phyloP scores from a whole-genome alignment of 129 eudicot genomes.

The Flaveria bidentis region DNA sequence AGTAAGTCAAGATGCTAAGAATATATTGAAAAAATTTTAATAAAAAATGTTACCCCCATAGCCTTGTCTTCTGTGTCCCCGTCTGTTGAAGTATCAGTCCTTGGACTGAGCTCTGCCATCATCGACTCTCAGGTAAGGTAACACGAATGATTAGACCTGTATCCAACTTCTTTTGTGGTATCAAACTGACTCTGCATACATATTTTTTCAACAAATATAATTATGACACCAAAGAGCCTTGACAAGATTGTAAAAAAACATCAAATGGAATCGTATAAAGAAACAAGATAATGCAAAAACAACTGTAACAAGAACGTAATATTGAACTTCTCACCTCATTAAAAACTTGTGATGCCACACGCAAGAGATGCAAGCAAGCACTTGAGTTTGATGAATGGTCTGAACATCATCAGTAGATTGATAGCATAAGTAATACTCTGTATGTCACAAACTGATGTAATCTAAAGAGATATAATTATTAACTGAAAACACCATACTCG shows the following conservation, averaged over 20 bases:
- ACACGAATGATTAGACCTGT: conserved; percentile 10
- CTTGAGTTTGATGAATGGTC: conserved; percentile 31
- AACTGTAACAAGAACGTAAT: not conserved
- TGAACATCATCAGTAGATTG: conserved; percentile 10
- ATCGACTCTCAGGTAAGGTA: conserved; percentile 36
- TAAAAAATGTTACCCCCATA: conserved; percentile 32
- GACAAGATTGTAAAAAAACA: too few species aligned
- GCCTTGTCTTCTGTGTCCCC: conserved; percentile 64
- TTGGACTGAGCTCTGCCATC: conserved; percentile 74
- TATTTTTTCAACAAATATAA: not conserved
- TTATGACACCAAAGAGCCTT: not conserved
- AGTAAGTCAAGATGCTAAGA: not conserved
- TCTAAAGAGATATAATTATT: not conserved
- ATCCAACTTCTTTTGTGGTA: conserved; percentile 25
- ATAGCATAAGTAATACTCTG: conserved; percentile 19
- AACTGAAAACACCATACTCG: not conserved
- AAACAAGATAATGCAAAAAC: not conserved
- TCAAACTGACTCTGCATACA: conserved; percentile 36
- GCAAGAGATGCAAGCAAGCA: conserved; percentile 27
- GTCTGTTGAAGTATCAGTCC: conserved; percentile 67
- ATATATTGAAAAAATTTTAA: not conserved
- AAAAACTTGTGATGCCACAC: conserved; percentile 35
- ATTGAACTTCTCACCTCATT: conserved; percentile 36
- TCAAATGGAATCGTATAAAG: too few species aligned
- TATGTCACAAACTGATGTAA: conserved; percentile 21